Percentiles rank a stretch among this genome's conserved stretches.
Evolutionary conservation across 2,329 filamentous ascomycete species (phyloP).

Genomic region (Monilinia polystroma): DNA sequence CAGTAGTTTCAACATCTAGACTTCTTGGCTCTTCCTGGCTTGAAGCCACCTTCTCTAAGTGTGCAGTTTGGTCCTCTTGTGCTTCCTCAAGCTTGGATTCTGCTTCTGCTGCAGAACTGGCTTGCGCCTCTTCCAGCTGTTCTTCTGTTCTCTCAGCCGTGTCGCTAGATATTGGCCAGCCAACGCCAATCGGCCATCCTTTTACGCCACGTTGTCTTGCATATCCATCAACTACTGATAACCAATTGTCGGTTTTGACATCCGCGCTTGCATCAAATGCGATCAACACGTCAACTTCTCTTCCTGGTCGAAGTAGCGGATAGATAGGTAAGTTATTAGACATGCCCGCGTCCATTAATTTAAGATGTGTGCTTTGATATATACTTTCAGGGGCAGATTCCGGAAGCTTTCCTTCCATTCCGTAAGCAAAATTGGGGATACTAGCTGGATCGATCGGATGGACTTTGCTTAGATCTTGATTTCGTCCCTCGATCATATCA

Average conservation of each 20-base stretch:
- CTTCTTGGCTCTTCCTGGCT: slow-evolving; percentile 27
- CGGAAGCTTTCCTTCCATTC: slow-evolving; percentile 74
- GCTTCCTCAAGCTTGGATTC: slow-evolving; percentile 64
- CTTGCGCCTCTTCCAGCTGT: slow-evolving; percentile 67
- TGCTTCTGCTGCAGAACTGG: slow-evolving; percentile 55
- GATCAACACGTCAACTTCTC: slow-evolving; percentile 84
- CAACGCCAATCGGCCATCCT: slow-evolving; percentile 92
- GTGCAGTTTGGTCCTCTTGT: slow-evolving; percentile 47
- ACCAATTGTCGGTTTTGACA: slow-evolving; percentile 92
- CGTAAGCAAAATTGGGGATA: slow-evolving; percentile 85
- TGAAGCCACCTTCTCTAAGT: slow-evolving; percentile 38
- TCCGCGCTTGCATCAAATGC: slow-evolving; percentile 93
- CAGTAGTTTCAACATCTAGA: slow-evolving; percentile 44
- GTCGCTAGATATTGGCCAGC: slow-evolving; percentile 73
- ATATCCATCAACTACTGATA: slow-evolving; percentile 91
- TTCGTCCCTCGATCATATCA: slow-evolving; percentile 75
- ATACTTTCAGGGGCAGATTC: slow-evolving; percentile 76
- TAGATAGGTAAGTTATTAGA: slow-evolving; percentile 97
- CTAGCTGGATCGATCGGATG: slow-evolving; percentile 91
- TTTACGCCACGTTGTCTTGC: slow-evolving; percentile 85
- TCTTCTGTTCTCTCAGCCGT: slow-evolving; percentile 58
- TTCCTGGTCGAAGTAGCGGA: slow-evolving; percentile 81
- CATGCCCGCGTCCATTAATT: slow-evolving; percentile 97
- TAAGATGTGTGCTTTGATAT: slow-evolving; percentile 67
- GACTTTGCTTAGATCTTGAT: slow-evolving; percentile 83